phyloP scores from a whole-genome alignment of 495 filamentous ascomycete genomes.

The Cetradonia linearis region DNA sequence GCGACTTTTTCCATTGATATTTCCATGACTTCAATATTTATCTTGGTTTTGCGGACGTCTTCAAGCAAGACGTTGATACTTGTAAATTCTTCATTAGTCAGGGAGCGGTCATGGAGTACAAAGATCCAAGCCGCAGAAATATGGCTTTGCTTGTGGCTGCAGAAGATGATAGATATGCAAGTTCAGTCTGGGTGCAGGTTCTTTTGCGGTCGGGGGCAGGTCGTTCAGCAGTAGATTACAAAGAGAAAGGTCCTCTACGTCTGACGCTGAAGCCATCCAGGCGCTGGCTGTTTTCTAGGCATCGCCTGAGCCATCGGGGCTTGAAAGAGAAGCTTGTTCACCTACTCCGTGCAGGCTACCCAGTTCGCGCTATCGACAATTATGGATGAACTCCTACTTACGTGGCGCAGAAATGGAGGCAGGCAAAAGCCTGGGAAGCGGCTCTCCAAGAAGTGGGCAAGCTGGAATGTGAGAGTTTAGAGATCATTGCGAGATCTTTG shows the following conservation, averaged over 20 bases:
- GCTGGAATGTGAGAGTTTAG: neutral
- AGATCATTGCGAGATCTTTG: neutral
- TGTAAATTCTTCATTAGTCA: neutral
- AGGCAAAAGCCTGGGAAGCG: neutral
- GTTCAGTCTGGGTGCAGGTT: neutral
- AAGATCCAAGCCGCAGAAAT: neutral
- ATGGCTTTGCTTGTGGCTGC: neutral
- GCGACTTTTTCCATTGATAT: neutral
- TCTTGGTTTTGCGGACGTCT: neutral
- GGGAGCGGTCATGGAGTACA: neutral
- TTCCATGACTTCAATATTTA: neutral
- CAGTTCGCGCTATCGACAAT: neutral
- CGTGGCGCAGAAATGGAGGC: neutral
- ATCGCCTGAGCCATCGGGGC: neutral
- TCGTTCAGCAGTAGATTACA: neutral
- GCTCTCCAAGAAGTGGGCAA: neutral
- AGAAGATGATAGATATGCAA: neutral
- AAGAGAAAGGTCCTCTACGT: neutral
- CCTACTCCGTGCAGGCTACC: neutral
- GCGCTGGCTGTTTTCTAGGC: no score
- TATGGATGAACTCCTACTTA: neutral
- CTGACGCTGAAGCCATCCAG: neutral
- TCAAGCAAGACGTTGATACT: neutral
- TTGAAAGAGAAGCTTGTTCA: neutral
- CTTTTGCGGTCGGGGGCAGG: neutral